Conservation (phyloP, 176 grass and related monocot genomes). For the Areca catechu region DNA sequence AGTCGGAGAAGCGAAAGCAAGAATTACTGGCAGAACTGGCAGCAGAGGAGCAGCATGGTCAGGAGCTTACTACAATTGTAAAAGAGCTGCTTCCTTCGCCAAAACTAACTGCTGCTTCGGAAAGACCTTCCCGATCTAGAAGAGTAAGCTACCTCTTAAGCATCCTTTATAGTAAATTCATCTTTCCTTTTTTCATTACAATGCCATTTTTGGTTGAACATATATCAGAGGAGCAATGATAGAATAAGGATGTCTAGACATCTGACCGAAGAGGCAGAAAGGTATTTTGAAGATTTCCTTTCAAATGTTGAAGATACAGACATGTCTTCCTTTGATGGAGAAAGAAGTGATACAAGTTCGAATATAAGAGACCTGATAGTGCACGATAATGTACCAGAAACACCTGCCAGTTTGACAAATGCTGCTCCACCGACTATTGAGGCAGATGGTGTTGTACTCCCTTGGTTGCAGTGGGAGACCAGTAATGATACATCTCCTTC, state of each 20-base stretch:
- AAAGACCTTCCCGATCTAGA: conserved; percentile 42
- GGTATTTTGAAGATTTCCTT: conserved; percentile 93
- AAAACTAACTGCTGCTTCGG: conserved; percentile 38
- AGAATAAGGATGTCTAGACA: conserved; percentile 57
- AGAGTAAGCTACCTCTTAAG: conserved; percentile 35
- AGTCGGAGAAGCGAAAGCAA: conserved; percentile 90
- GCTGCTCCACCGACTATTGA: conserved; percentile 26
- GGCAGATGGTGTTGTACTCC: conserved; percentile 79
- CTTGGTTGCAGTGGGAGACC: conserved; percentile 98
- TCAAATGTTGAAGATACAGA: conserved; percentile 96
- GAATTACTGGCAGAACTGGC: conserved; percentile 81
- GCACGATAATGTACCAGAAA: conserved; percentile 26
- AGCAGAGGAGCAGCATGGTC: conserved; percentile 75
- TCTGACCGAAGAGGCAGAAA: conserved; percentile 76
- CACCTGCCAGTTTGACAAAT: conserved; percentile 27
- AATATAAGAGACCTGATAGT: conserved; percentile 27
- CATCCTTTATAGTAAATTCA: not conserved
- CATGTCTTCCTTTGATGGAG: conserved; percentile 91
- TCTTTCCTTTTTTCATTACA: too few relatives aligned
- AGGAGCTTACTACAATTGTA: conserved; percentile 88
- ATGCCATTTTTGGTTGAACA: not conserved
- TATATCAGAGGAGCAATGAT: conserved; percentile 88
- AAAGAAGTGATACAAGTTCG: conserved; percentile 81
- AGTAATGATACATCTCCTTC: conserved; percentile 41
- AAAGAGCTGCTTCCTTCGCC: conserved; percentile 72